phyloP scores from a whole-genome alignment of 2,329 filamentous ascomycete genomes.

The Neofusicoccum laricinum region DNA sequence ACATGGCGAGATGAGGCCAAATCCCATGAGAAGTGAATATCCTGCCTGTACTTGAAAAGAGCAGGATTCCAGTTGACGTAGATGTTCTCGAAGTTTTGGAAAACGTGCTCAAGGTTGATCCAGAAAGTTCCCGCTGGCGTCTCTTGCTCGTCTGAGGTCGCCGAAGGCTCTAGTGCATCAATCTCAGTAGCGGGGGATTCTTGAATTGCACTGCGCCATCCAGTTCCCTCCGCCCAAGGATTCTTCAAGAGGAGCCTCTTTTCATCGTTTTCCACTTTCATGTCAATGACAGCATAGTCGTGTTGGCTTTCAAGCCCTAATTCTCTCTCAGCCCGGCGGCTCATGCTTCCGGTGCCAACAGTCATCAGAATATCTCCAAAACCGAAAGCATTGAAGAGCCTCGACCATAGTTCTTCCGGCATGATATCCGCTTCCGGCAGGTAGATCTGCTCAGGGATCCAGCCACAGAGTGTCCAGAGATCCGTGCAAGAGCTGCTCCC shows the following conservation, averaged over 20 bases:
- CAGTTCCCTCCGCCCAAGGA: slow-evolving; percentile 82
- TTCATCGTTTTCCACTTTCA: slow-evolving; percentile 63
- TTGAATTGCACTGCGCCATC: slow-evolving; percentile 59
- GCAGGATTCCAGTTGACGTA: slow-evolving; percentile 97
- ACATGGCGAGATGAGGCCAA: slow-evolving; percentile 54
- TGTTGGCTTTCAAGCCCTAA: slow-evolving; percentile 85
- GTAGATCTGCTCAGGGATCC: slow-evolving; percentile 91
- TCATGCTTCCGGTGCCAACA: slow-evolving; percentile 82
- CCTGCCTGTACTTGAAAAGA: slow-evolving; percentile 76
- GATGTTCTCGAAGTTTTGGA: slow-evolving; percentile 90
- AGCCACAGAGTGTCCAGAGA: slow-evolving; percentile 86
- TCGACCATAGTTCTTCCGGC: slow-evolving; percentile 71
- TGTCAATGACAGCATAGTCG: slow-evolving; percentile 86
- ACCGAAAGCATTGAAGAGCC: slow-evolving; percentile 71
- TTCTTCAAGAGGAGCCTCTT: slow-evolving; percentile 85
- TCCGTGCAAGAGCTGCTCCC: slow-evolving; percentile 97
- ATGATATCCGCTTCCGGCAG: slow-evolving; percentile 57
- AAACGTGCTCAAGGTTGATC: slow-evolving; percentile 84
- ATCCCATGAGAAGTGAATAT: slow-evolving; percentile 87
- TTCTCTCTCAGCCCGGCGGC: slow-evolving; percentile 70
- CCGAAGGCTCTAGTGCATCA: not conserved
- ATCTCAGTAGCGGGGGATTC: not conserved
- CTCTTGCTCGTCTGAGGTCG: not conserved
- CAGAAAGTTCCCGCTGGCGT: slow-evolving; percentile 75
- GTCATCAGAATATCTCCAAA: slow-evolving; percentile 83